Conservation (phyloP, 305 asterid species). For the Ajuga reptans region DNA sequence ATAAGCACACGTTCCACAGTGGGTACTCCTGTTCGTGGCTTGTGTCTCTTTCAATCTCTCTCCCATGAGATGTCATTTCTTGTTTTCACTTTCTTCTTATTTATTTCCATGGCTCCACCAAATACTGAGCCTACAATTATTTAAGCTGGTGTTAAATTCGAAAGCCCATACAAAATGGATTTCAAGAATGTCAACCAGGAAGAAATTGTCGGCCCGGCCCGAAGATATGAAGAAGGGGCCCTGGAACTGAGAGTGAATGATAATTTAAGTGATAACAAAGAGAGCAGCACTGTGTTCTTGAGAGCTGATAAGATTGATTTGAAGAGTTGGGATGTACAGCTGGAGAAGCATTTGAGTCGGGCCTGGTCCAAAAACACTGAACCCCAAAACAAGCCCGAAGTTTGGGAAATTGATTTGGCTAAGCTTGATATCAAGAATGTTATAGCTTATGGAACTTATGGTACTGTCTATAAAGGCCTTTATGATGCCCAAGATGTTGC, state of each 20-base stretch:
- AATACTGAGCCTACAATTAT: too few relatives aligned
- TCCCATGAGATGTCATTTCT: slow-evolving; percentile 26
- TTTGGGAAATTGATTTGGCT: slow-evolving; percentile 59
- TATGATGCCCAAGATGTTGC: slow-evolving; percentile 63
- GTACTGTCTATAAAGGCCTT: slow-evolving; percentile 55
- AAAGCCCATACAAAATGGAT: slow-evolving; percentile 25
- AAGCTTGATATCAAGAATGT: slow-evolving; percentile 49
- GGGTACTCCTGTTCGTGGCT: not conserved
- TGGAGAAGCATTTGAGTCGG: slow-evolving; percentile 55
- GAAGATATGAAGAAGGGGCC: slow-evolving; percentile 12
- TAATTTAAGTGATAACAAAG: slow-evolving; percentile 3
- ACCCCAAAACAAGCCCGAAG: slow-evolving; percentile 31
- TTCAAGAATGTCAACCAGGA: slow-evolving; percentile 18
- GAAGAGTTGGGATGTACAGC: slow-evolving; percentile 56
- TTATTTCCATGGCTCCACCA: slow-evolving; percentile 26
- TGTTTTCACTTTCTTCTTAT: not conserved
- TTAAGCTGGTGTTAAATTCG: too few relatives aligned
- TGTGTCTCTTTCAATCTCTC: slow-evolving; percentile 14
- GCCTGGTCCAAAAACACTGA: slow-evolving; percentile 38
- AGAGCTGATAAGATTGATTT: slow-evolving; percentile 73
- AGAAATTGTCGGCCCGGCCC: slow-evolving; percentile 10
- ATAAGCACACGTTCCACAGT: slow-evolving; percentile 4
- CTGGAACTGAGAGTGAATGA: slow-evolving; percentile 19
- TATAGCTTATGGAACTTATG: slow-evolving; percentile 70
- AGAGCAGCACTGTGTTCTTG: slow-evolving; percentile 27